phyloP scores from a whole-genome alignment of 495 filamentous ascomycete species.

The Cenococcum geophilum region DNA sequence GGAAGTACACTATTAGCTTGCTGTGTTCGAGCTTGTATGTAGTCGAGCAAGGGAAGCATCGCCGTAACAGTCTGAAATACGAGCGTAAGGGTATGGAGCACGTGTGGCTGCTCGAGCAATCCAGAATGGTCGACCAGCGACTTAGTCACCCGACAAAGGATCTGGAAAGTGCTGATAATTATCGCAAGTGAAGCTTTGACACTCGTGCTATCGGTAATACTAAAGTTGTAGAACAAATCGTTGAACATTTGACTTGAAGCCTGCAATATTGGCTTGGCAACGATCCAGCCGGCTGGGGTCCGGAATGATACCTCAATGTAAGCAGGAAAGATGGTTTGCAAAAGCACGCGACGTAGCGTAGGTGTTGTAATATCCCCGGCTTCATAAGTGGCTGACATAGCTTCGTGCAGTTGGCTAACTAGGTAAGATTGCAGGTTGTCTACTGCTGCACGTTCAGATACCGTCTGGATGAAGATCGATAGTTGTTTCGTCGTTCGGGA shows the following conservation, averaged over 20 bases:
- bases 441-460: conserved; percentile 56
- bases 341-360: conserved; percentile 52
- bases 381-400: conserved; percentile 51
- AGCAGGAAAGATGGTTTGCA: conserved; percentile 58
- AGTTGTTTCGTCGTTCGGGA: conserved; percentile 51
- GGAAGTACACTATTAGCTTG: conserved; percentile 4
- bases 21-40: conserved; percentile 42
- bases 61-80: conserved; percentile 47
- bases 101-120: conserved; percentile 40
- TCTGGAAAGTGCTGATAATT: conserved; percentile 43
- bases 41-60: conserved; percentile 48
- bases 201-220: conserved; percentile 43
- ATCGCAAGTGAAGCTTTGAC: conserved; percentile 43
- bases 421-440: conserved; percentile 58
- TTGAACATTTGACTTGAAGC: conserved; percentile 44
- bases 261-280: conserved; percentile 51
- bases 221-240: conserved; percentile 46
- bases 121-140: conserved; percentile 33
- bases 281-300: conserved; percentile 52
- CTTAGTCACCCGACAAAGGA: conserved; percentile 40
- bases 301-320: conserved; percentile 52
- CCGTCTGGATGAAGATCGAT: conserved; percentile 56
- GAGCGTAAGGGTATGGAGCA: conserved; percentile 39
- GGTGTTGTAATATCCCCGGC: conserved; percentile 40
- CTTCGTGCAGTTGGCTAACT: conserved; percentile 51